Evolutionary conservation across 805 yeast species (phyloP).

Genomic region (Kazachstania bromeliacearum): DNA sequence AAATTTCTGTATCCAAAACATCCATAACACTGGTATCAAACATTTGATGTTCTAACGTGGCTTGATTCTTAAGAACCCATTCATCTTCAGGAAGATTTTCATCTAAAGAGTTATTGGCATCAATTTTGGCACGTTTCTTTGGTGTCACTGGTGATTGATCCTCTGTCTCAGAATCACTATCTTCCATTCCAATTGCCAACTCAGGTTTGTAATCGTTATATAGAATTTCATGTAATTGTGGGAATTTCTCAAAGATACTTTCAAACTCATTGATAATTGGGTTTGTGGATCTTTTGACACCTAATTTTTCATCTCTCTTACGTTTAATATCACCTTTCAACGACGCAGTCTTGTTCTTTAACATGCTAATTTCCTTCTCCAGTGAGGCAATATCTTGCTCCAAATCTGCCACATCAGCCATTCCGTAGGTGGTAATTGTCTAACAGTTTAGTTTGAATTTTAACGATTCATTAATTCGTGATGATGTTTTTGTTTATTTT

Average conservation of each 20-base stretch:
- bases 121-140: neutral
- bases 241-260: conserved; percentile 15
- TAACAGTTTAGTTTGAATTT: too few species aligned
- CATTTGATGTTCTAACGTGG: conserved; percentile 17
- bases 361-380: conserved; percentile 23
- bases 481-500: neutral
- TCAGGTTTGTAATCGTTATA: conserved; percentile 5
- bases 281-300: neutral
- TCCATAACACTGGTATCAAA: conserved; percentile 21
- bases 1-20: conserved; percentile 16
- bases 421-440: too few species aligned
- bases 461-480: neutral
- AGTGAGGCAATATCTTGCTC: conserved; percentile 32
- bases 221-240: conserved; percentile 16
- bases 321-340: conserved; percentile 6
- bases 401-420: conserved; percentile 12
- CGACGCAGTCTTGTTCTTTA: conserved; percentile 8
- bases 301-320: conserved; percentile 2
- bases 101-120: neutral
- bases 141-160: neutral
- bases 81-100: conserved; percentile 13
- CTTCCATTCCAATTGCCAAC: neutral
- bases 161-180: neutral
- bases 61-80: conserved; percentile 15
- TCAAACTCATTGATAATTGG: conserved; percentile 12